Percentiles rank a stretch among this genome's conserved stretches.
Conservation (phyloP, 345 rosid species). For the Rhizophora mangle region DNA sequence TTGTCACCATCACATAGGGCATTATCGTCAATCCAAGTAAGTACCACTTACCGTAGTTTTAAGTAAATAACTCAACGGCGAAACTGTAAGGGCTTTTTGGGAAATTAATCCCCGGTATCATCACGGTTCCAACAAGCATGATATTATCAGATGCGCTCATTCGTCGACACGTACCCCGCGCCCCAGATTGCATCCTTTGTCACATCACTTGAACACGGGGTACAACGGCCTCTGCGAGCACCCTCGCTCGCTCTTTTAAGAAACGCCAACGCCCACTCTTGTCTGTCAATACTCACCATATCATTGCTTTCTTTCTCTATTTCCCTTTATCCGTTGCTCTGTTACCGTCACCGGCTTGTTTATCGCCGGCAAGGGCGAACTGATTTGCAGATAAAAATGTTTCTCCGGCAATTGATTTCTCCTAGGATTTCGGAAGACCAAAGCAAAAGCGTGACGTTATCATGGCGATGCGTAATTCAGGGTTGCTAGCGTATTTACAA, state of each 20-base stretch:
- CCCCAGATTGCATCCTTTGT: neutral
- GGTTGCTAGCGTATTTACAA: conserved; percentile 34
- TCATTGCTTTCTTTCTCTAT: neutral
- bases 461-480: conserved; percentile 47
- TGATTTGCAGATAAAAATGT: conserved; percentile 23
- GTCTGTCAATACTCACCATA: neutral
- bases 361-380: neutral
- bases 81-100: neutral
- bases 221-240: conserved; percentile 14
- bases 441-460: conserved; percentile 33
- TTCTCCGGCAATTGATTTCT: conserved; percentile 16
- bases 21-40: neutral
- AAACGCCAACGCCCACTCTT: conserved; percentile 11
- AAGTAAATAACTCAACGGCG: too few species aligned
- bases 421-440: neutral
- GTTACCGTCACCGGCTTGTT: neutral
- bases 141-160: neutral
- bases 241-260: neutral
- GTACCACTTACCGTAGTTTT: conserved; percentile 8
- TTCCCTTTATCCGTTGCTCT: neutral
- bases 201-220: conserved; percentile 24
- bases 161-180: conserved; percentile 17
- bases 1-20: neutral
- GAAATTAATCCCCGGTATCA: conserved; percentile 22
- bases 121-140: conserved; percentile 1